Evolutionary conservation across 2,329 filamentous ascomycete genomes (phyloP).

Genomic region (Exophiala sp.): DNA sequence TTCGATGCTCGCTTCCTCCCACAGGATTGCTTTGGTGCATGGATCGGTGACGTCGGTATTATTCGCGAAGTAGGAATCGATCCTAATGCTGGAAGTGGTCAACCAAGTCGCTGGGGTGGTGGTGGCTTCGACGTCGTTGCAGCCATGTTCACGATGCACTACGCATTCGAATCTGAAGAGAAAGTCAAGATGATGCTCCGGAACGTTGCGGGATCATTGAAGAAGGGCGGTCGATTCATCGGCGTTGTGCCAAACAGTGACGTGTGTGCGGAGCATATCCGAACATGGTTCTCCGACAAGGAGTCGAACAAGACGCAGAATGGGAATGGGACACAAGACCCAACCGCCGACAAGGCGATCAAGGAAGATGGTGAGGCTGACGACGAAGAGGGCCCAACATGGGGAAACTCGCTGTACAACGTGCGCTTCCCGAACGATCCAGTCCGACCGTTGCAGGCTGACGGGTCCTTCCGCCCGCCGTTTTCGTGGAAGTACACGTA

Average conservation of each 20-base stretch:
- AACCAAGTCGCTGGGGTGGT: conserved; percentile 61
- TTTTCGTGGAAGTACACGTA: conserved; percentile 99
- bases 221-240: conserved; percentile 91
- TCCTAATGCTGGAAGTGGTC: conserved; percentile 56
- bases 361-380: conserved; percentile 47
- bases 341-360: conserved; percentile 7
- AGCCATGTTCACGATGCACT: conserved; percentile 99
- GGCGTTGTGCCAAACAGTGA: conserved; percentile 98
- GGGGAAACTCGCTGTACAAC: conserved; percentile 90
- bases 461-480: conserved; percentile 88
- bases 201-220: conserved; percentile 85
- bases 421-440: conserved; percentile 69
- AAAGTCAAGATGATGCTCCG: conserved; percentile 89
- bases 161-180: conserved; percentile 88
- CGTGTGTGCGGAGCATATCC: conserved; percentile 75
- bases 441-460: conserved; percentile 64
- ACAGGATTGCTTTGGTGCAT: conserved; percentile 89
- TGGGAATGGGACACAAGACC: conserved; percentile 37
- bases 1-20: conserved; percentile 86
- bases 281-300: conserved; percentile 64
- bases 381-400: conserved; percentile 68
- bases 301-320: conserved; percentile 39
- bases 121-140: conserved; percentile 93
- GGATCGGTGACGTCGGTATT: conserved; percentile 75
- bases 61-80: conserved; percentile 86